Evolutionary conservation across 192 early-diverging fungal genomes (phyloP), one percentile per base, ranked within the genome.

Genomic region (Blastocladiella britannica): DNA sequence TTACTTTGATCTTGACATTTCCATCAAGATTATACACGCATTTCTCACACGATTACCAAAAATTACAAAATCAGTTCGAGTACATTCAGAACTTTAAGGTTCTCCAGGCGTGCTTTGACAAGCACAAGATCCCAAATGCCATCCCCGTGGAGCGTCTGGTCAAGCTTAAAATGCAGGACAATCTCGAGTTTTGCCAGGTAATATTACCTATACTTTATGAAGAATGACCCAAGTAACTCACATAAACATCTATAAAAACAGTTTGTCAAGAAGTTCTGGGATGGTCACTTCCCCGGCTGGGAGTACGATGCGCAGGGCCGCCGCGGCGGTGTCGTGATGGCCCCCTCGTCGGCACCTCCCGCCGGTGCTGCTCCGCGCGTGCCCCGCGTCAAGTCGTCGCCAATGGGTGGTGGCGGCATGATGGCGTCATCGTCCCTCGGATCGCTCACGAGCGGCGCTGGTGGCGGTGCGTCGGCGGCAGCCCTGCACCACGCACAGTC

Each of bases 91-190:
- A 47, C 37, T 47, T 47, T 20, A 47, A 47, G 37, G n/a, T 47
- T 20, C 37, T 47, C 15, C 37, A 47, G 37, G 12, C 37, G 5
- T 9, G 12, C 37, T 47, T 47, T 20, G 37, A 47, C 37, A 47
- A 47, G 37, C 37, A 47, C 37, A 47, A 47, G 37, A 47, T 47
- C 37, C 37, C 37, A 6, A 47, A 47, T 20, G 37, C 37, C 15
- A 83, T 98, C 53, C 88, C 89, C 30, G 88, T 91, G 9, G 82
- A 93, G 28, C 72, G 84, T 9, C 72, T 98, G 54, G 77, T 87
- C 66, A 98, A 93, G 68, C 90, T 89, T 73, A 89, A 86, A 56
- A 91, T 97, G 65, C 92, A 95, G 77, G 94, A 97, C 72, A 97
- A 97, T 67, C 78, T 97, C 56, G 92, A 95, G 77, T 93, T 97